Percentiles rank a stretch among this genome's conserved stretches.
phyloP scores from a whole-genome alignment of 192 early-diverging fungal genomes.

The Linnemannia elongata region DNA sequence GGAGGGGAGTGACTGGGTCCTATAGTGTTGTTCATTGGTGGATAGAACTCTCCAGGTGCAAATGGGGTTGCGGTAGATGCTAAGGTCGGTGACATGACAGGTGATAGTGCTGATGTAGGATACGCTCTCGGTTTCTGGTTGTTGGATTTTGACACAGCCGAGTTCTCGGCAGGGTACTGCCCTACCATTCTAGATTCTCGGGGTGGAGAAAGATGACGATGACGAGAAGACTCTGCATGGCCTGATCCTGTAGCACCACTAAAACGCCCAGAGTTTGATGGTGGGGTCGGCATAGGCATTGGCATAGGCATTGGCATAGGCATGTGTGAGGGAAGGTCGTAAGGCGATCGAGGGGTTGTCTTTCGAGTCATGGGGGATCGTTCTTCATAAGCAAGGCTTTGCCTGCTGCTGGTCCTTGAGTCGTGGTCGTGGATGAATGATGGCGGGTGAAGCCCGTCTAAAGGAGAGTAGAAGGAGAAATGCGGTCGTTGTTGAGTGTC shows the following conservation, averaged over 20 bases:
- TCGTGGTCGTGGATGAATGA: background rate
- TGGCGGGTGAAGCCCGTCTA: background rate
- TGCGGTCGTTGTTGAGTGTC: background rate
- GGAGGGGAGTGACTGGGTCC: constrained; percentile 17
- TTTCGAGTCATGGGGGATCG: constrained; percentile 20
- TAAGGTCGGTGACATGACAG: constrained; percentile 38
- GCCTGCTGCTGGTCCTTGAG: background rate
- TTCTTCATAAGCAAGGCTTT: background rate
- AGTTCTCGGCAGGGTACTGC: constrained; percentile 20
- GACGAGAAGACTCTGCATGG: background rate
- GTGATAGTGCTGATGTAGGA: constrained; percentile 6
- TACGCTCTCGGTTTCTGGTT: constrained; percentile 4
- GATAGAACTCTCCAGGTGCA: constrained; percentile 43
- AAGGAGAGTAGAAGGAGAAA: background rate
- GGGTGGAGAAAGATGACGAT: constrained; percentile 13
- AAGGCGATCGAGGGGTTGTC: constrained; percentile 1
- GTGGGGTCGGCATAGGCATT: background rate
- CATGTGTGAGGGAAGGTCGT: constrained; percentile 2
- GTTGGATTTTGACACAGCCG: background rate
- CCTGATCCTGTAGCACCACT: background rate
- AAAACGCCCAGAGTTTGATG: background rate
- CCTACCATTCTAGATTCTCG: constrained; percentile 10
- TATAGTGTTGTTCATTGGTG: constrained; percentile 19
- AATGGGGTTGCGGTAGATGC: constrained; percentile 43
- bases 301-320: constrained; percentile 22